A percentile compares a stretch with the other conserved stretches of the same genome.
phyloP scores from a whole-genome alignment of 1,139 yeast species.

The Hyphopichia pseudoburtonii region DNA sequence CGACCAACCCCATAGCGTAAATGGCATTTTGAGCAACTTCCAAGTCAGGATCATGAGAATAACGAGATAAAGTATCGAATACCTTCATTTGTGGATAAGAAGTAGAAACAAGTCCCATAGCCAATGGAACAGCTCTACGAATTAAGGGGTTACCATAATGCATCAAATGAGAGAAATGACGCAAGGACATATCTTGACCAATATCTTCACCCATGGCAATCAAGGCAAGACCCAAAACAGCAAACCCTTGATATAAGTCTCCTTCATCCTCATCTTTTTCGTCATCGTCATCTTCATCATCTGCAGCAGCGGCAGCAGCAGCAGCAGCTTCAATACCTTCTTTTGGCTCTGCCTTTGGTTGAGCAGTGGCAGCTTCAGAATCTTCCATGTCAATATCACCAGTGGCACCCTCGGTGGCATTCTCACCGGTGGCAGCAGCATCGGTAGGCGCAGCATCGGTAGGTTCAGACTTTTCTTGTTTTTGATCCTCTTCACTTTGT shows the following conservation, averaged over 20 bases:
- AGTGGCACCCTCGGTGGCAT: slow-evolving; percentile 25
- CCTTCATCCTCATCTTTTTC: slow-evolving; percentile 49
- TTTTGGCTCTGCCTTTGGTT: background rate
- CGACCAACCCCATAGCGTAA: slow-evolving; percentile 96
- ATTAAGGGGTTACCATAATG: slow-evolving; percentile 94
- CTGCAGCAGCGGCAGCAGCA: slow-evolving; percentile 24
- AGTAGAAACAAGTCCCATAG: slow-evolving; percentile 92
- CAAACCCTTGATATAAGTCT: slow-evolving; percentile 78
- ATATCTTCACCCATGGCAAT: slow-evolving; percentile 98
- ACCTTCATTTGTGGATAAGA: slow-evolving; percentile 97
- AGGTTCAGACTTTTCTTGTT: slow-evolving; percentile 13
- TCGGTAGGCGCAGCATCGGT: slow-evolving; percentile 30
- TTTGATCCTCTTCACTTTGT: slow-evolving; percentile 39
- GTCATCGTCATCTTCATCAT: slow-evolving; percentile 26
- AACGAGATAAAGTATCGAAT: slow-evolving; percentile 92
- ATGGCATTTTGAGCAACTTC: slow-evolving; percentile 96
- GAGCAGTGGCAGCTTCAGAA: slow-evolving; percentile 8
- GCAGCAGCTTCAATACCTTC: slow-evolving; percentile 12
- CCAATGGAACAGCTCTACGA: slow-evolving; percentile 93
- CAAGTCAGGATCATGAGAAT: slow-evolving; percentile 92
- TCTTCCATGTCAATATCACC: slow-evolving; percentile 20
- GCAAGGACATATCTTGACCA: slow-evolving; percentile 95
- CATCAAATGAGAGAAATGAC: slow-evolving; percentile 97
- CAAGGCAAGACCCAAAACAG: slow-evolving; percentile 91
- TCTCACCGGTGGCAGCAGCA: slow-evolving; percentile 15